Percentiles rank a stretch among this genome's conserved stretches.
These are phyloP conservation scores for Exserohilum rostratum DNA, from an alignment of 2,329 filamentous ascomycete genomes.

Conservation along the genomic window DNA sequence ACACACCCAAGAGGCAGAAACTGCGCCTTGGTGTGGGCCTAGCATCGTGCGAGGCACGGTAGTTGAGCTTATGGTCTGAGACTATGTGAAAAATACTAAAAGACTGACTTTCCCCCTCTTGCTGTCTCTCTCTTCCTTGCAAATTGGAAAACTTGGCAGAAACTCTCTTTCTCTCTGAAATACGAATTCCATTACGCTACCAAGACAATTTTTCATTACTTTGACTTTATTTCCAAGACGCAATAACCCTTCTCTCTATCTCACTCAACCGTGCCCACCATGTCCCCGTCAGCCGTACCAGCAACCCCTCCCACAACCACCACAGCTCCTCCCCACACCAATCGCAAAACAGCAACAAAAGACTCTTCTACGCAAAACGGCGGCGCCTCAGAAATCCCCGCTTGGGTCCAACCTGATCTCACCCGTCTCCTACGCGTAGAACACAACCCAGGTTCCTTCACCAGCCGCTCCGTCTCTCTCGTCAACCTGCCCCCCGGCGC, in stretches of 20 bases:
- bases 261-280: slow-evolving; percentile 6
- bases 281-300: slow-evolving; percentile 40
- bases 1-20: slow-evolving; percentile 1
- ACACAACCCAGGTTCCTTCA: slow-evolving; percentile 48
- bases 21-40: slow-evolving; percentile 14
- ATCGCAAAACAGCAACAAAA: slow-evolving; percentile 28
- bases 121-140: too few relatives aligned
- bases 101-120: background rate
- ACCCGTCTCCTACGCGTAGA: slow-evolving; percentile 47
- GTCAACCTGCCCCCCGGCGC: slow-evolving; percentile 58
- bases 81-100: slow-evolving; percentile 18
- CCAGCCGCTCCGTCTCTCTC: slow-evolving; percentile 55
- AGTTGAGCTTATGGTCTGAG: background rate
- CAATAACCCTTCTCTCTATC: background rate
- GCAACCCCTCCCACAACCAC: slow-evolving; percentile 22
- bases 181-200: too few relatives aligned
- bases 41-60: slow-evolving; percentile 7
- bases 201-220: background rate
- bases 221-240: too few relatives aligned
- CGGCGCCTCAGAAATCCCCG: slow-evolving; percentile 29
- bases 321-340: slow-evolving; percentile 16
- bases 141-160: background rate
- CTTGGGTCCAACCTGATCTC: slow-evolving; percentile 49
- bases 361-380: slow-evolving; percentile 25
- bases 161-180: background rate